Conservation (phyloP, 2,329 filamentous ascomycete species). For the Alternaria solani region DNA sequence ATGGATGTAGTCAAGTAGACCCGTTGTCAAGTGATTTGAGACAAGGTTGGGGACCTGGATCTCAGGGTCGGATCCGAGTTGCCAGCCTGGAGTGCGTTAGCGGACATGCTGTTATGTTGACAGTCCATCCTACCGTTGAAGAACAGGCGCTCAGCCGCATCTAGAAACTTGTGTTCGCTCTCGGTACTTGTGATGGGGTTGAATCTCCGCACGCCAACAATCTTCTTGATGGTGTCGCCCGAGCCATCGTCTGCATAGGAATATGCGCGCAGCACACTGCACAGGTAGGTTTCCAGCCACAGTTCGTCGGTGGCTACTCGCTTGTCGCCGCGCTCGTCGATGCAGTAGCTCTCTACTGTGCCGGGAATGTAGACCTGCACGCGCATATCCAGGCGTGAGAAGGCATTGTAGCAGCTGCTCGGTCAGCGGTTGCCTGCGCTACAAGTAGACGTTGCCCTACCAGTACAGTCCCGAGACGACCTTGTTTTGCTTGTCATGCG, state of each 20-base stretch:
- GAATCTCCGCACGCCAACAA: slow-evolving; percentile 95
- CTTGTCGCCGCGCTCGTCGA: slow-evolving; percentile 96
- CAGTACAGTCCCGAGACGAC: slow-evolving; percentile 95
- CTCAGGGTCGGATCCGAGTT: slow-evolving; percentile 93
- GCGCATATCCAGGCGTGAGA: slow-evolving; percentile 96
- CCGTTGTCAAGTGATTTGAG: slow-evolving; percentile 93
- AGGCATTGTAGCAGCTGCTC: slow-evolving; percentile 92
- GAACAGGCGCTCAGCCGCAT: slow-evolving; percentile 93
- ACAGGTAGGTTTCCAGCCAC: slow-evolving; percentile 97
- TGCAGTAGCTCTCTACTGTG: slow-evolving; percentile 95
- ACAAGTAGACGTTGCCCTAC: slow-evolving; percentile 57
- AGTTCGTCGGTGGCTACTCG: slow-evolving; percentile 90
- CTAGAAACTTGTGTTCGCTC: slow-evolving; percentile 93
- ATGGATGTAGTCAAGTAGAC: slow-evolving; percentile 90
- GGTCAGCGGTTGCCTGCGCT: slow-evolving; percentile 37
- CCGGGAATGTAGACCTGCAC: slow-evolving; percentile 97
- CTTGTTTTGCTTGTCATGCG: slow-evolving; percentile 83
- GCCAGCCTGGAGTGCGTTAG: slow-evolving; percentile 69
- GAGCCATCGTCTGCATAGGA: slow-evolving; percentile 96
- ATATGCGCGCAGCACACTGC: slow-evolving; percentile 91
- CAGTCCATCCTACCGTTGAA: slow-evolving; percentile 72
- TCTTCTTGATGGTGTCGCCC: slow-evolving; percentile 93
- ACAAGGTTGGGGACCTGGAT: slow-evolving; percentile 98
- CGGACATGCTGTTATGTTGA: neutral
- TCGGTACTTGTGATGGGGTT: slow-evolving; percentile 99